A percentile compares a stretch with the other conserved stretches of the same genome.
These are phyloP conservation scores for Chlorella ohadii DNA, from an alignment of 139 green algal genomes.

Conservation along the genomic window DNA sequence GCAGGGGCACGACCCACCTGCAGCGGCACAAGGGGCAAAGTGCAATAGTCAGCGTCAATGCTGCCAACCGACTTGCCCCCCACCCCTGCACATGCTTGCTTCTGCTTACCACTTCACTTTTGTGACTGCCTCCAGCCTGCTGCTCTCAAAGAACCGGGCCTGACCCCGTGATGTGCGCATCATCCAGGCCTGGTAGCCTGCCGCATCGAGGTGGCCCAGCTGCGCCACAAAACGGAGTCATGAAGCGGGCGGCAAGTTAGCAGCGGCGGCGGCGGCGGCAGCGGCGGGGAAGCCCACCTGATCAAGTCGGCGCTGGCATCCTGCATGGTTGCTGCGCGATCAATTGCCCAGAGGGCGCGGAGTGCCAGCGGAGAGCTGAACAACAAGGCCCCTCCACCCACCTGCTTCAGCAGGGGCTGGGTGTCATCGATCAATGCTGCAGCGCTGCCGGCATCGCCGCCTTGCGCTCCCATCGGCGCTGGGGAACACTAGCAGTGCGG, in stretches of 20 bases:
- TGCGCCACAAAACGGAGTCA: slow-evolving; percentile 36
- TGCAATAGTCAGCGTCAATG: too few species aligned
- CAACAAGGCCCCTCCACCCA: neutral
- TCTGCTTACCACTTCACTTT: slow-evolving; percentile 34
- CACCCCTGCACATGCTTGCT: too few species aligned
- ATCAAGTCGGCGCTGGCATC: neutral
- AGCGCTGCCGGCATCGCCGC: too few species aligned
- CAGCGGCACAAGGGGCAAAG: neutral
- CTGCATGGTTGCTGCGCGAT: too few species aligned
- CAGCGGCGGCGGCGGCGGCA: neutral
- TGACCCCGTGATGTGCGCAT: slow-evolving; percentile 72
- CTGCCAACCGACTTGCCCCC: too few species aligned
- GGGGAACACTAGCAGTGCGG: too few species aligned
- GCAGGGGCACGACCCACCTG: slow-evolving; percentile 86
- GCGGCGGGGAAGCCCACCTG: neutral
- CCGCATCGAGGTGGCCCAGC: slow-evolving; percentile 67
- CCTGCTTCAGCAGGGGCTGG: slow-evolving; percentile 33
- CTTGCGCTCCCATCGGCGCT: too few species aligned
- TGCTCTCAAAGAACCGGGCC: slow-evolving; percentile 84
- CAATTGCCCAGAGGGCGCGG: too few species aligned
- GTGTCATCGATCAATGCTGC: slow-evolving; percentile 12
- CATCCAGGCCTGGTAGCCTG: slow-evolving; percentile 85
- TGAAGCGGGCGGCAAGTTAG: neutral
- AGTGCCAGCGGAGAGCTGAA: neutral
- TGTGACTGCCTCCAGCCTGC: slow-evolving; percentile 67